Base-by-base conservation (phyloP, 2,329 filamentous ascomycete genomes). In the Neonectria coccinea region DNA sequence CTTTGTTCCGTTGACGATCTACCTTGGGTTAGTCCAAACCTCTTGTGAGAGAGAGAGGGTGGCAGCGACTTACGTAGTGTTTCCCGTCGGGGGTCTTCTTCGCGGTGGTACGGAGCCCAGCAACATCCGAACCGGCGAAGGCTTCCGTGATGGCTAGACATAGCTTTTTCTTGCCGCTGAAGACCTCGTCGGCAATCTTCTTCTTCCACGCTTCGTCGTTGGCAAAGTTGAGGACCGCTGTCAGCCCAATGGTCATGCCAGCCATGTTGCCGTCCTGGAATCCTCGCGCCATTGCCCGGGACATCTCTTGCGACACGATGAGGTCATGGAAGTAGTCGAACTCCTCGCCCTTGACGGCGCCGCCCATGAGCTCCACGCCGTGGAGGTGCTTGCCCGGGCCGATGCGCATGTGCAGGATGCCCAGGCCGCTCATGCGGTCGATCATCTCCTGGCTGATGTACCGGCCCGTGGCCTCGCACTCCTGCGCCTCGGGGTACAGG, bases 241-340 rank as follows among this genome's bases (percentile, higher is more conserved):
- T 92, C 68, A 97, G 81, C 42, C 89, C 89, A 70, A 97, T 97
- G 29, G 90, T 89, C 91, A 97, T 93, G 56, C 93, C 93, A 2
- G 92, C 91, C 87, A 97, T 88, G 79, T 93, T 94, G 4, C 92
- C 93, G 76, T 97, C 93, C 77, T 93, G 89, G 80, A 96, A 97
- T 1, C 93, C 93, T 72, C 92, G 83, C 29, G 91, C 89, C 77
- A 91, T 92, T 7, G 87, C 83, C 33, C 93, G 85, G 1, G 86
- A 84, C 69, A 92, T 80, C 79, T 97, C 93, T 79, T 97, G 93
- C 9, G 84, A 82, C 56, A 92, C 83, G 68, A 97, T 88, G 76
- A 96, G 77, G 76, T 96, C 93, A 78, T 96, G 92, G 79, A 97
- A 92, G 79, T 94, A 94, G 78, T 97, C 92, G 72, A 94, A 97